A percentile compares a stretch with the other conserved stretches of the same genome.
Evolutionary conservation across 2,329 filamentous ascomycete species (phyloP).

Genomic region (Pseudophaeomoniella oleicola): DNA sequence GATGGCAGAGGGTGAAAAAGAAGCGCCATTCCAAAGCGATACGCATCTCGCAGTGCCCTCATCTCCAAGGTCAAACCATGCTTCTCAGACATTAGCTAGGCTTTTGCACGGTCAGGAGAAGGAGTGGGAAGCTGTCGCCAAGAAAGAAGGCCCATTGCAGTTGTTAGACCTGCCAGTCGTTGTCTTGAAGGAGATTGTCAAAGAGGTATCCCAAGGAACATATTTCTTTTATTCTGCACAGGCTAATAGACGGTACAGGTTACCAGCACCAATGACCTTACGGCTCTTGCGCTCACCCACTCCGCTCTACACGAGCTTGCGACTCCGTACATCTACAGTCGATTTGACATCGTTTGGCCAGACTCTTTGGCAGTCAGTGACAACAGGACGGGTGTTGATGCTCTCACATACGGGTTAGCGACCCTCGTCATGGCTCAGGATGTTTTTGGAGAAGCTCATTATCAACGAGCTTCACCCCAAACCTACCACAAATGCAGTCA

Average conservation of each 20-base stretch:
- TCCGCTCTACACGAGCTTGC: conserved; percentile 62
- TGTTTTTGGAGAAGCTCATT: conserved; percentile 38
- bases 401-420: conserved; percentile 66
- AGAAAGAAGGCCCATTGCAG: conserved; percentile 42
- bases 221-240: conserved; percentile 1
- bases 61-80: not conserved
- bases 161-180: conserved; percentile 66
- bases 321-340: conserved; percentile 66
- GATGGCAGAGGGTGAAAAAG: no score
- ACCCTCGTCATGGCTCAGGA: conserved; percentile 63
- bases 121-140: conserved; percentile 11
- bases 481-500: conserved; percentile 14
- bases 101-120: conserved; percentile 11
- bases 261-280: conserved; percentile 69
- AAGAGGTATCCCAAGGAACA: conserved; percentile 42
- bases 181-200: conserved; percentile 62
- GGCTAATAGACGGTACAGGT: conserved; percentile 37
- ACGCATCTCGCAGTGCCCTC: not conserved
- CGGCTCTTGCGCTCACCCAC: conserved; percentile 61
- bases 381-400: conserved; percentile 61
- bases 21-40: no score
- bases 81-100: conserved; percentile 5
- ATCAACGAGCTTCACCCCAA: conserved; percentile 15
- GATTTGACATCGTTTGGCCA: conserved; percentile 82
- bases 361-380: conserved; percentile 51